Evolutionary conservation across 2,329 filamentous ascomycete genomes (phyloP).

Genomic region (Sporothrix pallida): DNA sequence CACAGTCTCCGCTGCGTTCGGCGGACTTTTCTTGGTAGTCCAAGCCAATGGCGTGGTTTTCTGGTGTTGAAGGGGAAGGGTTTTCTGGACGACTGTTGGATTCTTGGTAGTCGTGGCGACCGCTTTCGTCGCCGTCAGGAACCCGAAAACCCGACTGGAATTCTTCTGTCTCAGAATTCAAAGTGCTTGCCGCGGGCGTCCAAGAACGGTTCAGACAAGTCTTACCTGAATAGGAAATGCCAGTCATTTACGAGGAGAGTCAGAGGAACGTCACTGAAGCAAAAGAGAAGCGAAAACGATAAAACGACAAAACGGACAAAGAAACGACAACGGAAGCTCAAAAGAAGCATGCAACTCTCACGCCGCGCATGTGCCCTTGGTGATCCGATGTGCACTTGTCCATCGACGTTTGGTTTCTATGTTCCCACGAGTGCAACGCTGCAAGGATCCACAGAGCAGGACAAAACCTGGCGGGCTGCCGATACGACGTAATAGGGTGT

Average conservation of each 20-base stretch:
- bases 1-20: constrained; percentile 10
- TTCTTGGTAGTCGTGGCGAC: constrained; percentile 20
- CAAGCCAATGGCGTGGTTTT: not conserved
- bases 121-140: constrained; percentile 16
- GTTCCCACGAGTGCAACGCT: constrained; percentile 5
- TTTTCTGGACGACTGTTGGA: too few species aligned
- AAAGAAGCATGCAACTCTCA: not conserved
- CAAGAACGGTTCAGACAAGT: not conserved
- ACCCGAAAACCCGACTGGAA: constrained; percentile 17
- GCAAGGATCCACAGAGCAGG: constrained; percentile 6
- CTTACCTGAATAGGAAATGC: constrained; percentile 16
- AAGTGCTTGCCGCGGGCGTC: constrained; percentile 8
- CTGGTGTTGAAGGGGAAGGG: too few species aligned
- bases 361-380: constrained; percentile 5
- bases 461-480: constrained; percentile 21
- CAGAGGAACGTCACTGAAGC: not conserved
- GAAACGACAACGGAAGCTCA: not conserved
- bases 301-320: too few species aligned
- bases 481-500: constrained; percentile 29
- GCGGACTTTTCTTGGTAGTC: constrained; percentile 10
- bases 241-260: not conserved
- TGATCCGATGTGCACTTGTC: constrained; percentile 14
- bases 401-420: constrained; percentile 15
- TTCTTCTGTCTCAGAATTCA: constrained; percentile 13
- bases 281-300: not conserved